Evolutionary conservation across 2,329 filamentous ascomycete genomes (phyloP), one percentile per base, ranked within the genome.

Genomic region (Cercospora beticola): DNA sequence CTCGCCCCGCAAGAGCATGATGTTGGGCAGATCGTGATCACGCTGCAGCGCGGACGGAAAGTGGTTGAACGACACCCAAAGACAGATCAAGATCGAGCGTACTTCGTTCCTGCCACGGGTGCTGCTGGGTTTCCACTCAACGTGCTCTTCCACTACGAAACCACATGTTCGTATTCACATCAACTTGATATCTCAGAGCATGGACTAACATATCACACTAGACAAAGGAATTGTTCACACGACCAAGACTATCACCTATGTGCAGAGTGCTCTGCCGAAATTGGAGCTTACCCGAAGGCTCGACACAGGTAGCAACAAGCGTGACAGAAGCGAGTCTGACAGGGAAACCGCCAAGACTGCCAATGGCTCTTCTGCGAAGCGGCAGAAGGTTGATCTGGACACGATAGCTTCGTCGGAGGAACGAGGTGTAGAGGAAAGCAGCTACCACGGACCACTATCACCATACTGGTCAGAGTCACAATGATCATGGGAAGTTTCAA

Each of bases 381-480:
- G 52, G 18, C 31, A 28, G 56, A 67, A 64, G 21, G 36, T 64
- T 36, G 21, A 18, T 26, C 3, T 10, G 1, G 43, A 12, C 5
- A 1, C 21, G 12, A 8, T 2, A 16, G 14, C 23, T 56, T 30
- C 23, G 23, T 26, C 49, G 1, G 23, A 56, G 14, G 23, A 1
- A 12, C 46, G 28, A 30, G 21, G 10, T 33, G 21, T 49, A 33
- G 65, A 59, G 5, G 7, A 36, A 12, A 26, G 31, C 43, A 31
- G 23, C 9, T 60, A 56, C 30, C 54, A 64, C n/a, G 60, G 62
- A 10, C 52, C 65, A n/a, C 61, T 67, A 1, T 67, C 65, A n/a
- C 52, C 65, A 4, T 60, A 59, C 52, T 64, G 60, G 61, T 64
- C 60, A 71, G 73, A 21, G 70, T 69, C 18, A 23, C 18, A 46